phyloP scores from a whole-genome alignment of 495 filamentous ascomycete species.

The Darksidea phi region DNA sequence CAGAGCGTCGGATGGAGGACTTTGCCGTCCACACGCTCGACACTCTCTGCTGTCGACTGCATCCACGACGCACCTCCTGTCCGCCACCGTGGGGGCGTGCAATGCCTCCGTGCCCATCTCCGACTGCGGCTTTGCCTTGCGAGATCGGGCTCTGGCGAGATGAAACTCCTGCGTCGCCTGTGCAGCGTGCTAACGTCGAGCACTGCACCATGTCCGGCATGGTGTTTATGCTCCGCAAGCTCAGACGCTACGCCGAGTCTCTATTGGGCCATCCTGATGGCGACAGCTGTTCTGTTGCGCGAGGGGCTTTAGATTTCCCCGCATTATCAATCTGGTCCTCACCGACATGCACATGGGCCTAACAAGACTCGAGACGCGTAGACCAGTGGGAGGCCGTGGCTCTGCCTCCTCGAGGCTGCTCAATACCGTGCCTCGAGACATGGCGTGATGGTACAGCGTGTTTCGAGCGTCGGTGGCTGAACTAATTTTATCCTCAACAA shows the following conservation, averaged over 20 bases:
- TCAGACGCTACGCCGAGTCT: not conserved
- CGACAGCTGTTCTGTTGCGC: constrained; percentile 7
- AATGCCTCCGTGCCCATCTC: not conserved
- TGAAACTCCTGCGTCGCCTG: constrained; percentile 4
- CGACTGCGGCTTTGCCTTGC: not conserved
- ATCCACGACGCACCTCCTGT: no score
- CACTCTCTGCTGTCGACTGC: no score
- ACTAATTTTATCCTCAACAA: constrained; percentile 23
- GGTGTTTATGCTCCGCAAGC: not conserved
- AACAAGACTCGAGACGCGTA: not conserved
- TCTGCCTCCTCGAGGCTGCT: no score
- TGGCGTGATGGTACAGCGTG: constrained; percentile 16
- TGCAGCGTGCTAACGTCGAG: constrained; percentile 5
- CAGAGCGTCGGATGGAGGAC: not conserved
- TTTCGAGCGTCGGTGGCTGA: constrained; percentile 27
- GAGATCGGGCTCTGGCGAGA: constrained; percentile 5
- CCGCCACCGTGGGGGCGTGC: not conserved
- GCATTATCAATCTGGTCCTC: constrained; percentile 15
- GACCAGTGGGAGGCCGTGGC: not conserved
- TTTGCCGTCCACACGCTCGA: not conserved
- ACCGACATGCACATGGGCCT: not conserved
- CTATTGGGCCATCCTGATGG: not conserved
- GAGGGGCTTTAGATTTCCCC: constrained; percentile 22
- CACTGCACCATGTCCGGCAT: constrained; percentile 12
- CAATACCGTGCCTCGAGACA: not conserved